Evolutionary conservation across 805 yeast genomes (phyloP), one percentile per base, ranked within the genome.

Genomic region (Yamadazyma insecticola): DNA sequence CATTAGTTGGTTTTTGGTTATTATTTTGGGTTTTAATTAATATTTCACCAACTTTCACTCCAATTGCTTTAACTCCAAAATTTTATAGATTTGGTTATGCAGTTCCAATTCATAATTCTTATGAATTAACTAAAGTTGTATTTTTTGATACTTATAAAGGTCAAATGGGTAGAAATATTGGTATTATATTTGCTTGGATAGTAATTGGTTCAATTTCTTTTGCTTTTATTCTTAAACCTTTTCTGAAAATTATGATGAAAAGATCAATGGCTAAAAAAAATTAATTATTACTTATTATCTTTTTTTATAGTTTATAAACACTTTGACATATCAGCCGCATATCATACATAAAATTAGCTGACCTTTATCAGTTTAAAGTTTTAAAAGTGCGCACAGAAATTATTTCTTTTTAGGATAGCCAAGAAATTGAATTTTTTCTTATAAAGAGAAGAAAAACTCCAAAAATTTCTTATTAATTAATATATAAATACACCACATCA

Each of bases 1-100:
- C 87, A 17, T 44, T 70, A 32, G 42, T 80, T 29, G 88, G 89
- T 0, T 73, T 81, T 45, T 81, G 89, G 87, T 50, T 84, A 45
- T 60, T 82, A 40, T 65, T 72, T 36, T 82, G 84, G 74, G 88
- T 82, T 37, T 69, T 84, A 36, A 27, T 68, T 19, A 84, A 84
- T 49, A 76, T 81, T 30, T 60, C 88, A 2, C 78, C 88, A 15
- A 73, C 87, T 1, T 81, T 81, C 47, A 56, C 76, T 9, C 81
- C 89, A 6, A 51, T 82, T 45, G 83, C 72, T 2, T 55, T 81
- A 32, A 63, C 70, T 18, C 74, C 79, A 4, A 40, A 51, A n/a
- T 66, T 83, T 40, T 82, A 62, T 57, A 57, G 79, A 34, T 78
- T 70, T 51, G 84, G 88, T 13, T 78, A 78, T 45, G 81, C 73